These are phyloP conservation scores for Claviceps sp. DNA, from an alignment of 2,329 filamentous ascomycete species.

Conservation along the genomic window DNA sequence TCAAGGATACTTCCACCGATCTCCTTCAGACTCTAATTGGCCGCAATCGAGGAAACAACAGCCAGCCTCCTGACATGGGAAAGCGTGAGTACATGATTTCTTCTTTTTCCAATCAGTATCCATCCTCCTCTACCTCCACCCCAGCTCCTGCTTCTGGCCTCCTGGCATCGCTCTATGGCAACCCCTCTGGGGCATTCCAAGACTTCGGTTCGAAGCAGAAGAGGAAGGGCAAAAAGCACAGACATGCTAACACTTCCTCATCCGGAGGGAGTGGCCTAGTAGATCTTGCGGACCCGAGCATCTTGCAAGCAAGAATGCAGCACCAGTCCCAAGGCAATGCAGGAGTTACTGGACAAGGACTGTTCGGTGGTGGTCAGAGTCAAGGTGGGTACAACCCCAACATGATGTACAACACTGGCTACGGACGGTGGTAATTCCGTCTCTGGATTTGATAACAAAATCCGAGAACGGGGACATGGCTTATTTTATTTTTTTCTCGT, in stretches of 20 bases:
- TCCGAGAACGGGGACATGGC: conserved; percentile 1
- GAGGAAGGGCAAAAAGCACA: conserved; percentile 99
- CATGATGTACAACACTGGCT: conserved; percentile 70
- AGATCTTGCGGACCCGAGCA: conserved; percentile 99
- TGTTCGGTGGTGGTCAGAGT: conserved; percentile 74
- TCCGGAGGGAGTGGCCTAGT: conserved; percentile 98
- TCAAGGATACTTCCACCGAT: conserved; percentile 53
- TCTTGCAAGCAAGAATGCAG: conserved; percentile 95
- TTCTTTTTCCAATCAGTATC: conserved; percentile 80
- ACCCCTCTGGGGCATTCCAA: conserved; percentile 75
- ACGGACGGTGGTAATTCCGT: conserved; percentile 50
- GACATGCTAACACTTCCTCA: conserved; percentile 99
- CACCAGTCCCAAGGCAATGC: conserved; percentile 71
- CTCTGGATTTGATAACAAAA: neutral
- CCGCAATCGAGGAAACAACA: conserved; percentile 50
- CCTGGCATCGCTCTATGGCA: conserved; percentile 82
- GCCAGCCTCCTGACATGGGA: conserved; percentile 68
- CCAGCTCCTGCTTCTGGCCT: conserved; percentile 82
- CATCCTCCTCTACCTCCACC: conserved; percentile 66
- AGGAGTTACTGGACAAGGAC: conserved; percentile 62
- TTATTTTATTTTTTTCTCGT: conserved; percentile 10
- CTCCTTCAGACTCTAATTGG: conserved; percentile 74
- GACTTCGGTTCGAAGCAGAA: conserved; percentile 94
- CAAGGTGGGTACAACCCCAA: conserved; percentile 91
- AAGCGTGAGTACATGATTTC: conserved; percentile 99